Evolutionary conservation across 2,329 filamentous ascomycete species (phyloP).

Genomic region (Ophiostoma angusticollis): DNA sequence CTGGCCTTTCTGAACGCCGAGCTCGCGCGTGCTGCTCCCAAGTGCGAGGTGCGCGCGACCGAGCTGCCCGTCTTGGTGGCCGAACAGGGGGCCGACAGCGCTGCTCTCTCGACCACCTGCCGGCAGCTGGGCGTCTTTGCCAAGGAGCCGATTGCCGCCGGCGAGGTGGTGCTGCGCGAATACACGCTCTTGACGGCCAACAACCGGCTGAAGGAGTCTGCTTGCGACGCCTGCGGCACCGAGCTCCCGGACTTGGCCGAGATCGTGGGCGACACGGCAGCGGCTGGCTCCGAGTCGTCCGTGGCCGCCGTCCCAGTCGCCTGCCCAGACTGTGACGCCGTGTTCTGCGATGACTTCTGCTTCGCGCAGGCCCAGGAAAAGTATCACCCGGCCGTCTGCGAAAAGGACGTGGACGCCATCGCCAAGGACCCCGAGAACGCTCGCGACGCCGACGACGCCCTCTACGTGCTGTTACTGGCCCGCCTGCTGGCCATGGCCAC

Average conservation of each 20-base stretch:
- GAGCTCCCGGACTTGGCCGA: slow-evolving; percentile 49
- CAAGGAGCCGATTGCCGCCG: slow-evolving; percentile 62
- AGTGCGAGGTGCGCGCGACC: slow-evolving; percentile 66
- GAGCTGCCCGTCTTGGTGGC: slow-evolving; percentile 57
- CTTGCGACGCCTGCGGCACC: slow-evolving; percentile 81
- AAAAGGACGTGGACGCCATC: slow-evolving; percentile 52
- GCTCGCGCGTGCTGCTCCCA: slow-evolving; percentile 58
- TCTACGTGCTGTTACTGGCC: slow-evolving; percentile 50
- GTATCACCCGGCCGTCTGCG: slow-evolving; percentile 54
- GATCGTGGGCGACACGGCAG: slow-evolving; percentile 45
- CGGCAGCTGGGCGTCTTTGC: slow-evolving; percentile 86
- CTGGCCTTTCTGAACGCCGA: slow-evolving; percentile 59
- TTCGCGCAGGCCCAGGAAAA: slow-evolving; percentile 41
- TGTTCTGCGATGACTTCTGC: slow-evolving; percentile 52
- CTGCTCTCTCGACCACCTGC: slow-evolving; percentile 42
- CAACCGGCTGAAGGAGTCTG: slow-evolving; percentile 70
- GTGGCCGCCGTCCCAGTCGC: slow-evolving; percentile 34
- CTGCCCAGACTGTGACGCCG: slow-evolving; percentile 52
- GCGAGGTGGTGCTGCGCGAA: slow-evolving; percentile 67
- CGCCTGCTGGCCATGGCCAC: slow-evolving; percentile 50
- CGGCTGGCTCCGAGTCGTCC: slow-evolving; percentile 51
- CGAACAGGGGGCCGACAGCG: slow-evolving; percentile 23
- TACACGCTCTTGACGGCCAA: slow-evolving; percentile 80
- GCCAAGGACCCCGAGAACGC: slow-evolving; percentile 51
- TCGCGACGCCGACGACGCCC: slow-evolving; percentile 44